These are phyloP conservation scores for Mycosphaerella arachidis DNA, from an alignment of 2,329 filamentous ascomycete genomes.

Conservation along the genomic window DNA sequence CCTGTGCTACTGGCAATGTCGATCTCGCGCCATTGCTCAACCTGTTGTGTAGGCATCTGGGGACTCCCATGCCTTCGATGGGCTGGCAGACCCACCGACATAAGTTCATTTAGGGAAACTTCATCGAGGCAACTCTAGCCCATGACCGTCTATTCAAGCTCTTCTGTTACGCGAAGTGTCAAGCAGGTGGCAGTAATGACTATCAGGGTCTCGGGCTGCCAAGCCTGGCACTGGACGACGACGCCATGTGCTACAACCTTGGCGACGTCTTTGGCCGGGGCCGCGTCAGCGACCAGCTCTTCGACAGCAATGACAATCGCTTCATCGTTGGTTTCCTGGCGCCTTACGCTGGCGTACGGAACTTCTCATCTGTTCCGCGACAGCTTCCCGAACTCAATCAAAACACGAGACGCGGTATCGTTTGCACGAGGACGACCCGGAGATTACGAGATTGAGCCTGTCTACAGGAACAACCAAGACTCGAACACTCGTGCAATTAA, in stretches of 20 bases:
- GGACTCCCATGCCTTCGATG: background rate
- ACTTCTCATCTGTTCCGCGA: background rate
- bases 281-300: background rate
- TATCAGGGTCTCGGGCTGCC: constrained; percentile 1
- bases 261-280: background rate
- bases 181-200: background rate
- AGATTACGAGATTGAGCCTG: too few relatives aligned
- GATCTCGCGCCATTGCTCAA: constrained; percentile 3
- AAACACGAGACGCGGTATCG: too few relatives aligned
- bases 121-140: background rate
- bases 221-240: background rate
- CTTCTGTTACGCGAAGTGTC: background rate
- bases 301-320: background rate
- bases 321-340: background rate
- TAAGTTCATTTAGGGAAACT: background rate
- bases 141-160: background rate
- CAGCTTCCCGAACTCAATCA: background rate
- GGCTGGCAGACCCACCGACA: background rate
- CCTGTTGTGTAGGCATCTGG: background rate
- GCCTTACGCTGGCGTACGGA: background rate
- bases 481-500: too few relatives aligned
- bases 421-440: background rate
- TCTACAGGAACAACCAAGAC: too few relatives aligned
- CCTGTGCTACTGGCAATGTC: background rate
- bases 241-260: background rate